Percentiles rank a stretch among this genome's conserved stretches.
Conservation (phyloP, 2,329 filamentous ascomycete genomes). For the Cladosporium phlei region DNA sequence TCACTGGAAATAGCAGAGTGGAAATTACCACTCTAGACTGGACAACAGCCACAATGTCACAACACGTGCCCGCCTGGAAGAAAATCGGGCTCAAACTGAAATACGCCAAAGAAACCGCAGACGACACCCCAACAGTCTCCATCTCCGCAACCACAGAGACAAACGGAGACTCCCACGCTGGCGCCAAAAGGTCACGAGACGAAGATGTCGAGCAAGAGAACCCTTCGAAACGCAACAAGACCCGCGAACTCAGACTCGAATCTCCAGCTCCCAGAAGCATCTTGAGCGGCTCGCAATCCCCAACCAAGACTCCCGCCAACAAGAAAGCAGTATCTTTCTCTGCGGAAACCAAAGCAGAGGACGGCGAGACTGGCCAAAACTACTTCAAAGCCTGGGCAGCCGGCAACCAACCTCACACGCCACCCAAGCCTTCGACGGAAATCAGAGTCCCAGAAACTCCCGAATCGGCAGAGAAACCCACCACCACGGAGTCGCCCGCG, state of each 20-base stretch:
- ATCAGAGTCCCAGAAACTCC: constrained; percentile 4
- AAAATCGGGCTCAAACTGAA: constrained; percentile 57
- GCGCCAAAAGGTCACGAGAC: constrained; percentile 10
- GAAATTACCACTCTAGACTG: no score
- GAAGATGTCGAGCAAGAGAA: constrained; percentile 1
- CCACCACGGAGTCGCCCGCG: constrained; percentile 7
- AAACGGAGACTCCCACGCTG: constrained; percentile 6
- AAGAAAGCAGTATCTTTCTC: constrained; percentile 62
- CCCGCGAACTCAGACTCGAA: neutral
- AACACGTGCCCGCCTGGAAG: constrained; percentile 54
- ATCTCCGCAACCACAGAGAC: neutral
- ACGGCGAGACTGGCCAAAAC: constrained; percentile 48
- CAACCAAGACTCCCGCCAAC: constrained; percentile 13
- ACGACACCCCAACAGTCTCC: constrained; percentile 5
- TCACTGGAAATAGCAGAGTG: no score
- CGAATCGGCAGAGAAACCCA: constrained; percentile 2
- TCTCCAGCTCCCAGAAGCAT: constrained; percentile 3
- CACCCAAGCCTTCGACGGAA: constrained; percentile 9
- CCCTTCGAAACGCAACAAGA: constrained; percentile 2
- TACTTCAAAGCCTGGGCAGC: constrained; percentile 48
- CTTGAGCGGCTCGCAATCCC: constrained; percentile 9
- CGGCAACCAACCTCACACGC: constrained; percentile 5
- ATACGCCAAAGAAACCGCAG: constrained; percentile 39
- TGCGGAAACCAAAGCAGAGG: constrained; percentile 55
- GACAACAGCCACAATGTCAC: neutral